phyloP scores from a whole-genome alignment of 805 yeast species.

The baker's yeast (Saccharomyces cerevisiae) region DNA sequence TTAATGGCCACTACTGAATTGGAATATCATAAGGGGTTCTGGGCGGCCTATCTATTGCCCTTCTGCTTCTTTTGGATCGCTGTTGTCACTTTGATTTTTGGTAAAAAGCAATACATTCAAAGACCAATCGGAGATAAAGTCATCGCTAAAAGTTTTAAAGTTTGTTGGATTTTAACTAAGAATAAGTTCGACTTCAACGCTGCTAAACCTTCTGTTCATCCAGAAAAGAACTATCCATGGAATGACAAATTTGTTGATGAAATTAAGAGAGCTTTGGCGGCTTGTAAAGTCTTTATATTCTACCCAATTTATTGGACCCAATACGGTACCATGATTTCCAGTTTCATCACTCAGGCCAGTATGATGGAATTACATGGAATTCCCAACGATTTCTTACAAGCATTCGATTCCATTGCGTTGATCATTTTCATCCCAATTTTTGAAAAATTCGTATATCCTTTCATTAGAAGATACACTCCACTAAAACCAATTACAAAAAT shows the following conservation, averaged over 20 bases:
- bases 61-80: constrained; percentile 60
- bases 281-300: constrained; percentile 65
- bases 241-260: constrained; percentile 66
- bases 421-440: constrained; percentile 70
- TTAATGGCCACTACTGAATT: constrained; percentile 70
- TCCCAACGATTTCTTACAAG: constrained; percentile 74
- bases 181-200: constrained; percentile 44
- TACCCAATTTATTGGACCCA: constrained; percentile 70
- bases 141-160: constrained; percentile 44
- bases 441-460: constrained; percentile 52
- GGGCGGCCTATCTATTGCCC: constrained; percentile 71
- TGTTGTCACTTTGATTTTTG: constrained; percentile 42
- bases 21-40: constrained; percentile 57
- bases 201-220: constrained; percentile 51
- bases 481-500: constrained; percentile 69
- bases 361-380: constrained; percentile 66
- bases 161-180: constrained; percentile 36
- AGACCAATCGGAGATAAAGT: constrained; percentile 57
- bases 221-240: constrained; percentile 47
- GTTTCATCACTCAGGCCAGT: constrained; percentile 68
- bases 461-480: constrained; percentile 40
- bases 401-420: constrained; percentile 66
- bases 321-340: constrained; percentile 64
- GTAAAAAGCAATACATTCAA: constrained; percentile 47
- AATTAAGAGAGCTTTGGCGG: constrained; percentile 53